These are phyloP conservation scores for Colletotrichum horii DNA, from an alignment of 2,329 filamentous ascomycete genomes.

Conservation along the genomic window DNA sequence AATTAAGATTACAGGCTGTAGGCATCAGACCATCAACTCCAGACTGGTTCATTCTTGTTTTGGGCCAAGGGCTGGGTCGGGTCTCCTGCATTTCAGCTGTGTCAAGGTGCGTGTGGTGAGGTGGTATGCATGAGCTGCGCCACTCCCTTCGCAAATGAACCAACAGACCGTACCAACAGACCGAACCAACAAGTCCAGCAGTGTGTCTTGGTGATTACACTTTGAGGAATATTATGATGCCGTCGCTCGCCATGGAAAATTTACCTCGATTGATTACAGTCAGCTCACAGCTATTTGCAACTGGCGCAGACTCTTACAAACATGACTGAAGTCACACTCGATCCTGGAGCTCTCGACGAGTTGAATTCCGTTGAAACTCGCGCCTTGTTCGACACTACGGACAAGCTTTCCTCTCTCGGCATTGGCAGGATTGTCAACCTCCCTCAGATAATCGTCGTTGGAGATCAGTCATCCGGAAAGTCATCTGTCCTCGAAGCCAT, in stretches of 20 bases:
- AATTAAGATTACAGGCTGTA: neutral
- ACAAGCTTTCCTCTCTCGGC: conserved; percentile 55
- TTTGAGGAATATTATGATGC: too few species aligned
- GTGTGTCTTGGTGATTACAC: rapidly evolving
- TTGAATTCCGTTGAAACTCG: conserved; percentile 49
- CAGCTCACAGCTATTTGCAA: too few species aligned
- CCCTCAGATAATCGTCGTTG: conserved; percentile 63
- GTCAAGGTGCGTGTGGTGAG: neutral
- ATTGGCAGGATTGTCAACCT: conserved; percentile 51
- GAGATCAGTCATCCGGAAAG: conserved; percentile 67
- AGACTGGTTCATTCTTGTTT: too few species aligned
- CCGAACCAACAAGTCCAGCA: too few species aligned
- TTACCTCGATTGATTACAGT: too few species aligned
- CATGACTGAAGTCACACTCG: conserved; percentile 17
- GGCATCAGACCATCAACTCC: neutral
- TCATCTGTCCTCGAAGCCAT: conserved; percentile 71
- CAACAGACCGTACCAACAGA: neutral
- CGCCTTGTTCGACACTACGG: conserved; percentile 57
- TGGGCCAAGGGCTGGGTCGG: too few species aligned
- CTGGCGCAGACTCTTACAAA: too few species aligned
- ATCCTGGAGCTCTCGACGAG: conserved; percentile 38
- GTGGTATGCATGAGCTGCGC: neutral
- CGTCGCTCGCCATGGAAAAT: too few species aligned
- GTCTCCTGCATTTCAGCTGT: neutral
- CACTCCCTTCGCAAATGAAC: too few species aligned